Evolutionary conservation across 495 filamentous ascomycete species (phyloP).

Genomic region (Podospora pseudopauciseta): DNA sequence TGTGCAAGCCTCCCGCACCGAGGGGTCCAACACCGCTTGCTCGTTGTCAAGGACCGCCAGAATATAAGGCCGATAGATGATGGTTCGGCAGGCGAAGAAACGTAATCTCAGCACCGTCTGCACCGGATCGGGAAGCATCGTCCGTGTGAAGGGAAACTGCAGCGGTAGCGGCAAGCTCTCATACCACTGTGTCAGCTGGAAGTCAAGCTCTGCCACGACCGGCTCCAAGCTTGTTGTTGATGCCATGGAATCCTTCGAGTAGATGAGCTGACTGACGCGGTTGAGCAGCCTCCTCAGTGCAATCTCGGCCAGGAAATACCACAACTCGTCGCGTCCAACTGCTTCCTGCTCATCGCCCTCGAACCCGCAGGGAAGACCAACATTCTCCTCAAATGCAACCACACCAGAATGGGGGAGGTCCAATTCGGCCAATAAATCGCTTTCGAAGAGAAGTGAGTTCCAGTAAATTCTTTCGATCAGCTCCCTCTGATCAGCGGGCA

Average conservation of each 20-base stretch:
- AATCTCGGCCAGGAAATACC: conserved; percentile 83
- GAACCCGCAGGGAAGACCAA: conserved; percentile 73
- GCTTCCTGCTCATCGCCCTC: conserved; percentile 62
- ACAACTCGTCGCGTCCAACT: conserved; percentile 69
- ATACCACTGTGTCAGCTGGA: conserved; percentile 81
- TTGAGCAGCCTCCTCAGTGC: conserved; percentile 72
- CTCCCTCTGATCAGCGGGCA: conserved; percentile 65
- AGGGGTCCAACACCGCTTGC: conserved; percentile 60
- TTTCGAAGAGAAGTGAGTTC: conserved; percentile 79
- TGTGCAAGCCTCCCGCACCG: conserved; percentile 70
- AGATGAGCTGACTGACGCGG: conserved; percentile 75
- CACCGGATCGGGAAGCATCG: conserved; percentile 63
- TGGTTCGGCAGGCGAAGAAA: conserved; percentile 80
- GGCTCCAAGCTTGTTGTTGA: conserved; percentile 69
- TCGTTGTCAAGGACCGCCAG: conserved; percentile 76
- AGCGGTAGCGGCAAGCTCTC: conserved; percentile 68
- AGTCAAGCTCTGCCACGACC: conserved; percentile 74
- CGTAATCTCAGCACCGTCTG: conserved; percentile 75
- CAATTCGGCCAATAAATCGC: conserved; percentile 73
- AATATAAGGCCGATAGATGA: conserved; percentile 81
- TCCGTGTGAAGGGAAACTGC: conserved; percentile 66
- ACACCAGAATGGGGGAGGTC: conserved; percentile 81
- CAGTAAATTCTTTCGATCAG: conserved; percentile 74
- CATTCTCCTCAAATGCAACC: conserved; percentile 73
- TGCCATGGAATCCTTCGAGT: conserved; percentile 66